Evolutionary conservation across 352 stramenopile genomes (phyloP).

Genomic region (Phytopythium kandeliae): DNA sequence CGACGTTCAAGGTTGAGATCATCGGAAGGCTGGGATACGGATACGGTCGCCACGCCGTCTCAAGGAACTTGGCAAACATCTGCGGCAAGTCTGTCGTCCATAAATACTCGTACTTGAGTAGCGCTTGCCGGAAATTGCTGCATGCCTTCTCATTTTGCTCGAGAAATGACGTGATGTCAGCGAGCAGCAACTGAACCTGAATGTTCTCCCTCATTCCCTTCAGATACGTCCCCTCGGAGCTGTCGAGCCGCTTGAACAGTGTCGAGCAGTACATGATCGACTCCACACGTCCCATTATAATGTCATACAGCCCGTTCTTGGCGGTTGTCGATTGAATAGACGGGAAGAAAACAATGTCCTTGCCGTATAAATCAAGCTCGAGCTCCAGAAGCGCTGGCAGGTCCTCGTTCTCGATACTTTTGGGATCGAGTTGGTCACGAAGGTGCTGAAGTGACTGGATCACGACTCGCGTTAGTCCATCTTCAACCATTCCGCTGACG

Average conservation of each 20-base stretch:
- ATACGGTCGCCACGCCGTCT: conserved; percentile 51
- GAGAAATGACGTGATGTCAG: conserved; percentile 77
- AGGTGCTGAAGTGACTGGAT: conserved; percentile 63
- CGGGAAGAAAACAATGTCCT: conserved; percentile 81
- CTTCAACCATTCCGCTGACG: conserved; percentile 87
- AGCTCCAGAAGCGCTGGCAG: conserved; percentile 86
- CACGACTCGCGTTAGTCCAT: conserved; percentile 70
- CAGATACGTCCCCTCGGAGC: conserved; percentile 80
- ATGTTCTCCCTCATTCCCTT: conserved; percentile 88
- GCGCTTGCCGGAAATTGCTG: conserved; percentile 47
- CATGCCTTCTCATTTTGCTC: conserved; percentile 72
- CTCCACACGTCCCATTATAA: conserved; percentile 64
- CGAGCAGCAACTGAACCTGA: conserved; percentile 65
- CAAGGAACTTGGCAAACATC: conserved; percentile 85
- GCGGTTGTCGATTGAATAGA: conserved; percentile 35
- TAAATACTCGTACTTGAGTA: conserved; percentile 91
- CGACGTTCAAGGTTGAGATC: background rate
- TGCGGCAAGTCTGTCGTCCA: conserved; percentile 88
- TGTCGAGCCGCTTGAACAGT: conserved; percentile 85
- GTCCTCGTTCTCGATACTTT: conserved; percentile 77
- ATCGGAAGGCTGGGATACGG: conserved; percentile 13
- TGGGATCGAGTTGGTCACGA: conserved; percentile 79
- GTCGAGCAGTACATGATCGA: conserved; percentile 58
- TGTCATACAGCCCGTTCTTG: conserved; percentile 53
- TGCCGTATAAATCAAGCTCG: conserved; percentile 87